Base-by-base conservation (phyloP, 176 grass and related monocot genomes). In the Oropetium thomaeum region DNA sequence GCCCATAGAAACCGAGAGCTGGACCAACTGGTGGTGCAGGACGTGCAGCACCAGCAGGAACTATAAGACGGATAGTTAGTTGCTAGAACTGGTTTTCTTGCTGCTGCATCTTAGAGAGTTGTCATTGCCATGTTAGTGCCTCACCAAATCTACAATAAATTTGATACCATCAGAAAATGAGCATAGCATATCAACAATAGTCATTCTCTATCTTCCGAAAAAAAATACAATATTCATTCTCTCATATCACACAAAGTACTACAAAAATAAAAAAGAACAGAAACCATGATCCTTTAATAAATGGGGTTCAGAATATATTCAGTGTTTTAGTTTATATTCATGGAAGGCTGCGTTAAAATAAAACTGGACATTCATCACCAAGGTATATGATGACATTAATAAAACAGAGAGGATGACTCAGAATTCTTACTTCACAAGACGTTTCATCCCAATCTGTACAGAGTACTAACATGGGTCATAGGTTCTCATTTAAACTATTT, bases 21-120 rank as follows among this genome's bases (percentile, higher is more conserved):
- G 90, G 86, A 11, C 88, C 83, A 51, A 97, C 88, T 15, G 94
- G 94, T 20, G 94, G 90, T 13, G 78, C 94, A 34, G 90, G 90
- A 17, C 88, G 88, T 12, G 88, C 95, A 26, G 77, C 88, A 26
- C 88, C 90, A 16, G 86, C 90, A 0, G 95, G 81, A 27, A 97
- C 95, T 0, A 87, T 87, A 47, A 92, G 78, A 59, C 90, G 86
- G 78, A 93, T 89, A 25, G 90, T n/a, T n/a, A n/a, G n/a, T 97
- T 25, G 95, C 88, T 17, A 85, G 62, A 54, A 96, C 44, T 43
- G 87, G 87, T n/a, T 92, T 84, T 27, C 90, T 81, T 14, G 73
- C 85, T 40, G 74, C 90, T 22, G 80, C 85, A 59, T 90, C 87
- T 79, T 93, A 93, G 29, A 93, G 82, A 32, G 87, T 89, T 49